Conservation (phyloP, 768 basidiomycete genomes). For the Boletus sp. region DNA sequence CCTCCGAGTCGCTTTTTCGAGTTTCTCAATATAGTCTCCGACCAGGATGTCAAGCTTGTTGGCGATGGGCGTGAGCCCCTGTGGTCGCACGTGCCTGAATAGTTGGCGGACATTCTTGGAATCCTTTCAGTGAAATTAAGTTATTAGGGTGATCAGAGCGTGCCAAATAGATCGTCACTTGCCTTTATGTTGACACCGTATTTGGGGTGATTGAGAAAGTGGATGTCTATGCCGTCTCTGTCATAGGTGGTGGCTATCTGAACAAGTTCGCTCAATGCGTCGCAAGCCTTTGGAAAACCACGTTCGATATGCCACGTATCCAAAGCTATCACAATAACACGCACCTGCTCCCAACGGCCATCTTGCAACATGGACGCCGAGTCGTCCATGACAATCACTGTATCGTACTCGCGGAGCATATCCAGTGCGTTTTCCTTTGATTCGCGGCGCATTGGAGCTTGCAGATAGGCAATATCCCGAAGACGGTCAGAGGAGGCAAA, state of each 20-base stretch:
- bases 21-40: slow-evolving; percentile 35
- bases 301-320: not conserved
- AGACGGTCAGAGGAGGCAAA: slow-evolving; percentile 15
- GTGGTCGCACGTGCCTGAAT: slow-evolving; percentile 44
- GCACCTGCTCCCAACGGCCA: slow-evolving; percentile 50
- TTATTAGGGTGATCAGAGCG: not conserved
- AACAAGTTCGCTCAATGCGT: slow-evolving; percentile 44
- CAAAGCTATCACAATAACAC: not conserved
- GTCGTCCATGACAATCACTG: slow-evolving; percentile 48
- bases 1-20: slow-evolving; percentile 32
- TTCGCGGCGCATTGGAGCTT: slow-evolving; percentile 26
- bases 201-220: slow-evolving; percentile 51
- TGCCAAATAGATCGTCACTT: not conserved
- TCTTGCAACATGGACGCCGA: slow-evolving; percentile 53
- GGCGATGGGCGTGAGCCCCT: slow-evolving; percentile 47
- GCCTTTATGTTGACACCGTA: slow-evolving; percentile 41
- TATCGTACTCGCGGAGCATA: slow-evolving; percentile 48
- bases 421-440: slow-evolving; percentile 32
- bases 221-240: slow-evolving; percentile 57
- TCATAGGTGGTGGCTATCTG: slow-evolving; percentile 50
- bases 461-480: slow-evolving; percentile 24
- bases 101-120: slow-evolving; percentile 36
- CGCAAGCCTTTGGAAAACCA: slow-evolving; percentile 1
- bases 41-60: slow-evolving; percentile 40
- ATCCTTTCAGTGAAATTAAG: slow-evolving; percentile 30